These are phyloP conservation scores for Eucalyptus curtisii DNA, from an alignment of 345 rosid genomes.

Conservation along the genomic window DNA sequence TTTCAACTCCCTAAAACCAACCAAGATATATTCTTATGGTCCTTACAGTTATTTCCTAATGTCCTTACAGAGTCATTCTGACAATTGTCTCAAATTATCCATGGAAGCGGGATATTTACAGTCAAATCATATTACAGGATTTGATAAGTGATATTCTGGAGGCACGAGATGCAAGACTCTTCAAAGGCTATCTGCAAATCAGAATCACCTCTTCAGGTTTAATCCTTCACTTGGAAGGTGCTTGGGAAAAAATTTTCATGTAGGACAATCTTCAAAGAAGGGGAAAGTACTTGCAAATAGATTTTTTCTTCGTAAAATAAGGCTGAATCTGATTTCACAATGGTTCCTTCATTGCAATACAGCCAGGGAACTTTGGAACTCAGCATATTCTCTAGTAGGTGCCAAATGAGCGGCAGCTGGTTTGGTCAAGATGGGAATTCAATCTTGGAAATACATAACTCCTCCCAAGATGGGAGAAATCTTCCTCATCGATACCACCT, in stretches of 20 bases:
- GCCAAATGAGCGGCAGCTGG: neutral
- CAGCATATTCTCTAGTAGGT: neutral
- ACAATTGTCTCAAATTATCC: neutral
- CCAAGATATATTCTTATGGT: neutral
- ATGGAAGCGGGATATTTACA: neutral
- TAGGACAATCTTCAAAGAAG: neutral
- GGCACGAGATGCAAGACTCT: neutral
- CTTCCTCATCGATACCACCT: neutral
- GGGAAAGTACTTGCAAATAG: neutral
- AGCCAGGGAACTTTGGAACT: neutral
- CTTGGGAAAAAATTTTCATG: neutral
- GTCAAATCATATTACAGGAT: neutral
- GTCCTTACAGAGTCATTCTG: neutral
- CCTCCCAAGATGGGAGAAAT: neutral
- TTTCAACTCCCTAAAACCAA: neutral
- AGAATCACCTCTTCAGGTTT: neutral
- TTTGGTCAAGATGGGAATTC: neutral
- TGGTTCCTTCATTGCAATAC: neutral
- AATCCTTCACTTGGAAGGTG: neutral
- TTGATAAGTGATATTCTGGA: neutral
- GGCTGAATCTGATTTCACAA: neutral
- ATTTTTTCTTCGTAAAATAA: neutral
- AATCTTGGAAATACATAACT: neutral
- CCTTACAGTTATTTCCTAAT: neutral
- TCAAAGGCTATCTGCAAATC: neutral